phyloP scores from a whole-genome alignment of 345 rosid species.

The Microthlaspi erraticum region DNA sequence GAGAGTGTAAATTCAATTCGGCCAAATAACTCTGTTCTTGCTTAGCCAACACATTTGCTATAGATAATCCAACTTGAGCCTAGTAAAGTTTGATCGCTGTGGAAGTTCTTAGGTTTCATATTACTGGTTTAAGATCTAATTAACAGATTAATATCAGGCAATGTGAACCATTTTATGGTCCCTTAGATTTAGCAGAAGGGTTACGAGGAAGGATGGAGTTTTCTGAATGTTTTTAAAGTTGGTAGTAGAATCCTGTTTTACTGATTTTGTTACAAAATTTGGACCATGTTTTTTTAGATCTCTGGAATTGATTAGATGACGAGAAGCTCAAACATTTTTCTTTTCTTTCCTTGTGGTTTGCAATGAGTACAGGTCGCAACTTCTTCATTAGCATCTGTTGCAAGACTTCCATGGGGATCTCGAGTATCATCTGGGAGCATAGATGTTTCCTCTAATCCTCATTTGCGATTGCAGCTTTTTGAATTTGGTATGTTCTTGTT shows the following conservation, averaged over 20 bases:
- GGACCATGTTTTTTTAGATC: background rate
- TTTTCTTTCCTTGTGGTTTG: background rate
- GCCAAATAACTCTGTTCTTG: no score
- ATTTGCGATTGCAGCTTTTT: slow-evolving; percentile 65
- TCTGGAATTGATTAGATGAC: background rate
- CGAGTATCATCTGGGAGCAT: slow-evolving; percentile 46
- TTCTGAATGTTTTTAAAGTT: background rate
- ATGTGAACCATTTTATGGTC: background rate
- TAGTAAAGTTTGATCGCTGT: background rate
- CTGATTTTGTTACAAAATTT: background rate
- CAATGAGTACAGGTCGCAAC: slow-evolving; percentile 57
- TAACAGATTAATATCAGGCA: background rate
- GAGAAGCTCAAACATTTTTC: background rate
- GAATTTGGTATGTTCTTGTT: slow-evolving; percentile 65
- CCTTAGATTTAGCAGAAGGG: background rate
- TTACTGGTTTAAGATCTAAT: background rate
- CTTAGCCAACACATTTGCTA: no score
- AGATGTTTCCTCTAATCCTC: slow-evolving; percentile 47
- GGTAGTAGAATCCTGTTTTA: background rate
- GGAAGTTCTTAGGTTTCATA: background rate
- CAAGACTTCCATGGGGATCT: slow-evolving; percentile 85
- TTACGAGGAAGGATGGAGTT: background rate
- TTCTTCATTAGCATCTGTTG: slow-evolving; percentile 70
- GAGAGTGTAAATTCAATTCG: background rate
- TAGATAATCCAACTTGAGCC: background rate